Evolutionary conservation across 257 asterid species (phyloP), one percentile per base, ranked within the genome.

Genomic region (Ehretia macrophylla): DNA sequence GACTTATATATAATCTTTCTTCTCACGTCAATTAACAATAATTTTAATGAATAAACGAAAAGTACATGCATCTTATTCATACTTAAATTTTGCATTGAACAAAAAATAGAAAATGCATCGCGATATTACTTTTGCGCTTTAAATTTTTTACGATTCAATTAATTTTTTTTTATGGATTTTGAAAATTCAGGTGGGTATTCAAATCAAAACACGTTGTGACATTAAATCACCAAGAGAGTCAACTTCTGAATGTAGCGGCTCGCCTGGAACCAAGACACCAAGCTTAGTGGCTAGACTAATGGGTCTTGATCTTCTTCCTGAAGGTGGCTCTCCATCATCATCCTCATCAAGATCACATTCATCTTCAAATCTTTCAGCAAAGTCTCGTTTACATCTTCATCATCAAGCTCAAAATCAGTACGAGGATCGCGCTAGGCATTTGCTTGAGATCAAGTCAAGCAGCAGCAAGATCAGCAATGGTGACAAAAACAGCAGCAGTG

Each of bases 291-390:
- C 98, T n/a, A 84, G 96, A 67, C 83, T 91, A 0, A 91, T 91
- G 98, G 98, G 98, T 13, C 86, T 91, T 11, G 96, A 88, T 69
- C 73, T 83, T 14, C 88, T 90, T 16, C 96, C 97, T 14, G 85
- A 85, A 22, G 51, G 49, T 52, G 68, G 14, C 63, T 77, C 90
- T 5, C 86, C 95, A 10, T 70, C 82, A 0, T 58, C 58, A 11
- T 58, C 64, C 18, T 70, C 82, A 8, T 62, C 67, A 46, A 51
- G 55, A 53, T 55, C 4, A 4, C 2, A 19, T 8, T 56, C 64
- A 11, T 32, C 27, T 27, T 64, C 84, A 12, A 65, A 47, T 35
- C 63, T 59, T 16, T 40, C 39, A 22, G 8, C 44, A 14, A 72
- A 61, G 32, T 63, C 73, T 35, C 68, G 68, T 42, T 74, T 61